These are phyloP conservation scores for Pseudocercospora cruenta DNA, from an alignment of 2,329 filamentous ascomycete species.

Conservation along the genomic window DNA sequence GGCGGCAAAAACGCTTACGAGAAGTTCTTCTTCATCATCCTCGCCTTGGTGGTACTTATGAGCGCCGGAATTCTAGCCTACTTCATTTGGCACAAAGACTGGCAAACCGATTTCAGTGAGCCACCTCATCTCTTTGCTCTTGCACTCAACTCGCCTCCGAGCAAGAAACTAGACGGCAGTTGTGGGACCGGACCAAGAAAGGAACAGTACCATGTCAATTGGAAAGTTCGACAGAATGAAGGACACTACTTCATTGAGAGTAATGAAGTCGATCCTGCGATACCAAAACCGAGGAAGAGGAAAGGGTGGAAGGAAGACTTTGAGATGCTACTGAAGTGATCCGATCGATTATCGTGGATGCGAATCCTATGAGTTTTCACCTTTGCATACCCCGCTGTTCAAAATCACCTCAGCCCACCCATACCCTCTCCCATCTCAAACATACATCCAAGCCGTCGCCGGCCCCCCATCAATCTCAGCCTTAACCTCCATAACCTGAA, in stretches of 20 bases:
- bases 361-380: no score
- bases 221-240: constrained; percentile 42
- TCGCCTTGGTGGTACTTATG: constrained; percentile 67
- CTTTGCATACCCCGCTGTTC: no score
- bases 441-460: constrained; percentile 7
- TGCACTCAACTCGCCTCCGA: constrained; percentile 63
- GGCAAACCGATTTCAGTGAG: constrained; percentile 79
- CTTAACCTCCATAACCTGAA: constrained; percentile 1
- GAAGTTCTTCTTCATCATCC: constrained; percentile 67
- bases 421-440: not conserved
- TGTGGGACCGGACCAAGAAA: constrained; percentile 61
- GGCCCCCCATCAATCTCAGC: not conserved
- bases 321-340: not conserved
- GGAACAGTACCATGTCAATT: constrained; percentile 51
- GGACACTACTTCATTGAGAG: constrained; percentile 60
- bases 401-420: not conserved
- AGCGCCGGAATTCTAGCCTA: constrained; percentile 69
- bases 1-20: constrained; percentile 66
- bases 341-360: not conserved
- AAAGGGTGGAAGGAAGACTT: not conserved
- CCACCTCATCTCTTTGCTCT: constrained; percentile 52
- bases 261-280: not conserved
- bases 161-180: constrained; percentile 54
- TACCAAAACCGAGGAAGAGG: not conserved
- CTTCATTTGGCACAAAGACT: constrained; percentile 60